A percentile compares a stretch with the other conserved stretches of the same genome.
Conservation (phyloP, 305 asterid species). For the Fraxinus ornus region DNA sequence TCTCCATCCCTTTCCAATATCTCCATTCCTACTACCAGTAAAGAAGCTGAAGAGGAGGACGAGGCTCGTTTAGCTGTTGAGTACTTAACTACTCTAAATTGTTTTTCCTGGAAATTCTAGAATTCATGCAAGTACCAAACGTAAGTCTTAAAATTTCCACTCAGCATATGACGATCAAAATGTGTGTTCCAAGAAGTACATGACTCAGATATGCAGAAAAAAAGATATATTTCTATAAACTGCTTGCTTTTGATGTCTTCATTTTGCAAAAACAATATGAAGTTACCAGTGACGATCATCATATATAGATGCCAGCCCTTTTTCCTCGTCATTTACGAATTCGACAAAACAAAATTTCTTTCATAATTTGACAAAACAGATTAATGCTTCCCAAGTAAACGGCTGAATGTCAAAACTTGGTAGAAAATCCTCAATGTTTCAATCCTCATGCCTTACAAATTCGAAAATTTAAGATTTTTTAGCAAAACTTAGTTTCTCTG, state of each 20-base stretch:
- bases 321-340: neutral
- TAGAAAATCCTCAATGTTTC: neutral
- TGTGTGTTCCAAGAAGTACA: neutral
- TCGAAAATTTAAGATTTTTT: constrained; percentile 18
- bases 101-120: neutral
- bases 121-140: neutral
- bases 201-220: neutral
- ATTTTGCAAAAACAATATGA: neutral
- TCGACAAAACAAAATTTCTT: neutral
- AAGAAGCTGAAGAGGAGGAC: neutral
- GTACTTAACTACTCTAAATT: neutral
- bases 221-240: neutral
- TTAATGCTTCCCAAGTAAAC: neutral
- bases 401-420: neutral
- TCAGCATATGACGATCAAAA: neutral
- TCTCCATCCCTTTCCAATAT: neutral
- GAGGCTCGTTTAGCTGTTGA: neutral
- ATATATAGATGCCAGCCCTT: neutral
- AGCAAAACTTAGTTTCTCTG: constrained; percentile 50
- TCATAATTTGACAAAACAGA: neutral
- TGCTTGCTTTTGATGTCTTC: neutral
- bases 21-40: neutral
- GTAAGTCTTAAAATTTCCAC: neutral
- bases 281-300: neutral
- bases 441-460: neutral